phyloP scores from a whole-genome alignment of 768 basidiomycete species.

The Rhodotorula toruloides region DNA sequence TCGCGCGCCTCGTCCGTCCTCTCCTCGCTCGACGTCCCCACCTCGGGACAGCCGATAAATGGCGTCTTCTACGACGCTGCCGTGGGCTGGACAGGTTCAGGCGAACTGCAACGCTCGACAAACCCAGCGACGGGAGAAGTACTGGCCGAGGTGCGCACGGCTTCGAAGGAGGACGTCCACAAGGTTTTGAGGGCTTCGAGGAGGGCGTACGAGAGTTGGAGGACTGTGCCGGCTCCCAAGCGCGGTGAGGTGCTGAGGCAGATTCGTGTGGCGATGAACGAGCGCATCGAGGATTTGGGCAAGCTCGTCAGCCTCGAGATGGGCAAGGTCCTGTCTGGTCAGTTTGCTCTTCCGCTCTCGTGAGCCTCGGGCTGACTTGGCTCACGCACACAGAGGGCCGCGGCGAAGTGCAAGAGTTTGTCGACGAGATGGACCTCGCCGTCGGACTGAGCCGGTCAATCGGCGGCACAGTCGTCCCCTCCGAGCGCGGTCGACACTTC shows the following conservation, averaged over 20 bases:
- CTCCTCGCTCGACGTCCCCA: constrained; percentile 6
- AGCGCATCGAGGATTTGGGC: constrained; percentile 53
- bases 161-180: constrained; percentile 67
- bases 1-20: constrained; percentile 4
- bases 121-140: constrained; percentile 86
- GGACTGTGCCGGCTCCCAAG: constrained; percentile 75
- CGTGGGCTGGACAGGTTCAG: constrained; percentile 17
- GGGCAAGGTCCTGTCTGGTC: constrained; percentile 80
- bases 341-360: constrained; percentile 45
- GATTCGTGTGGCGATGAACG: constrained; percentile 57
- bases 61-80: constrained; percentile 16
- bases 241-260: constrained; percentile 84
- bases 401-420: constrained; percentile 35
- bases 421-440: constrained; percentile 38
- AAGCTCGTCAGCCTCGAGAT: constrained; percentile 67
- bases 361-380: neutral
- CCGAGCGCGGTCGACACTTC: constrained; percentile 34
- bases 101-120: constrained; percentile 59
- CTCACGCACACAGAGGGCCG: constrained; percentile 15
- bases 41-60: constrained; percentile 6
- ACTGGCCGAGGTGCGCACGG: constrained; percentile 57
- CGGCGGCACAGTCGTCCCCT: constrained; percentile 27
- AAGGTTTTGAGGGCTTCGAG: constrained; percentile 62
- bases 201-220: constrained; percentile 66
- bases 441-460: constrained; percentile 33